Base-by-base conservation (phyloP, 805 yeast genomes). In the Saccharomycopsis sp. region DNA sequence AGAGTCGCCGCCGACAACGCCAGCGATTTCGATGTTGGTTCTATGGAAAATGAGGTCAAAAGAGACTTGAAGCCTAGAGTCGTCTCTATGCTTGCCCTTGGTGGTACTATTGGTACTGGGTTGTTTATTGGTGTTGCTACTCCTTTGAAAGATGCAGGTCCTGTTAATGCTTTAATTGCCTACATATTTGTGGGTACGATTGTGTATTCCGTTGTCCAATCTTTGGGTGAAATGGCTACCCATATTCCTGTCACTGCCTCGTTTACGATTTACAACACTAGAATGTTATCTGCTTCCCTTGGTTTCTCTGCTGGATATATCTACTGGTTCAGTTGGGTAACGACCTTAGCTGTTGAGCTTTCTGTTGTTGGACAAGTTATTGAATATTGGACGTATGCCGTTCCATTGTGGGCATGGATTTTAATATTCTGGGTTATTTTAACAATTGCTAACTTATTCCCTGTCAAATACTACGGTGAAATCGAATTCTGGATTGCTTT, bases 61-160 rank as follows among this genome's bases (percentile, higher is more conserved):
- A 74, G 89, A 68, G 79, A 76, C 41, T 73, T 85, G 61, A 82
- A 82, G 65, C 79, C 85, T 22, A 74, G 89, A 66, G 88, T 84
- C 63, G 80, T 85, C 42, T 78, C 86, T 34, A 84, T 85, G 88
- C 81, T 85, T 66, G 87, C 89, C 53, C 73, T 85, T 24, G 90
- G 89, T 60, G 89, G 89, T 61, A 83, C 89, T 42, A 85, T 85
- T 63, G 89, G 89, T 64, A 84, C 89, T 0, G 89, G 89, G 67
- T 73, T 84, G 52, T 83, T 85, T 70, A 80, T 85, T 52, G 83
- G 86, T 64, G 81, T 85, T 55, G 76, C 84, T n/a, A 67, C 75
- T 12, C 81, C 86, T 1, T 69, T 85, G 44, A 65, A 74, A 1
- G 65, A 69, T n/a, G 77, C 86, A 3, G 90, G 90, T 41, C 89